Conservation (phyloP, 371 early-diverging fungal genomes). For the Mucor irregularis region DNA sequence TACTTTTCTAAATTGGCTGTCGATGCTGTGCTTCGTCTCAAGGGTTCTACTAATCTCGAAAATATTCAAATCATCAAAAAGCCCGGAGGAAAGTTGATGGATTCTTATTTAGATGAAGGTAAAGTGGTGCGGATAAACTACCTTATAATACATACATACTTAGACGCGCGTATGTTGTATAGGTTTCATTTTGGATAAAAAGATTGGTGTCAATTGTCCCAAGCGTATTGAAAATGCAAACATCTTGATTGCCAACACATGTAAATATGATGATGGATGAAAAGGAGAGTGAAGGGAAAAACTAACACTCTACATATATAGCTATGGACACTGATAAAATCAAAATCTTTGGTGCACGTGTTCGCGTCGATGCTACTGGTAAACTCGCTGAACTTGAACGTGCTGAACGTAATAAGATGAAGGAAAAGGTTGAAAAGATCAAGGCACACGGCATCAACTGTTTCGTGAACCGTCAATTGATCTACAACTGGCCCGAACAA, state of each 20-base stretch:
- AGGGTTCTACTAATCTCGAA: conserved; percentile 96
- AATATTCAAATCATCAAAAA: conserved; percentile 99
- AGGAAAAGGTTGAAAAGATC: conserved; percentile 98
- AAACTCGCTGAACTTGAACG: conserved; percentile 98
- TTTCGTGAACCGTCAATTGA: conserved; percentile 99
- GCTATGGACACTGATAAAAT: conserved; percentile 99
- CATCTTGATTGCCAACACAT: conserved; percentile 98
- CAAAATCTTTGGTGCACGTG: conserved; percentile 99
- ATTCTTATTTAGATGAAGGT: conserved; percentile 98
- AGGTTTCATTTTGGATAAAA: conserved; percentile 98
- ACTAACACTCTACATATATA: conserved; percentile 20
- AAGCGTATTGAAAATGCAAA: conserved; percentile 95
- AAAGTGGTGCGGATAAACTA: no score
- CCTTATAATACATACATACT: no score
- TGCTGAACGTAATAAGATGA: conserved; percentile 99
- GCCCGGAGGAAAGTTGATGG: conserved; percentile 93
- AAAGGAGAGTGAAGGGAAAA: no score
- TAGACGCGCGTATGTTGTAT: background rate
- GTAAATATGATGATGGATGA: conserved; percentile 45
- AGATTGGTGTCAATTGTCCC: conserved; percentile 97
- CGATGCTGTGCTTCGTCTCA: conserved; percentile 94
- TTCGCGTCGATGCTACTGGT: conserved; percentile 95
- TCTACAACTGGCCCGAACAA: conserved; percentile 99
- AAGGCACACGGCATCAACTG: conserved; percentile 97
- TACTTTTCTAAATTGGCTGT: conserved; percentile 97